phyloP scores from a whole-genome alignment of 1,284 basidiomycete genomes.

The Trichosporon ovoides region DNA sequence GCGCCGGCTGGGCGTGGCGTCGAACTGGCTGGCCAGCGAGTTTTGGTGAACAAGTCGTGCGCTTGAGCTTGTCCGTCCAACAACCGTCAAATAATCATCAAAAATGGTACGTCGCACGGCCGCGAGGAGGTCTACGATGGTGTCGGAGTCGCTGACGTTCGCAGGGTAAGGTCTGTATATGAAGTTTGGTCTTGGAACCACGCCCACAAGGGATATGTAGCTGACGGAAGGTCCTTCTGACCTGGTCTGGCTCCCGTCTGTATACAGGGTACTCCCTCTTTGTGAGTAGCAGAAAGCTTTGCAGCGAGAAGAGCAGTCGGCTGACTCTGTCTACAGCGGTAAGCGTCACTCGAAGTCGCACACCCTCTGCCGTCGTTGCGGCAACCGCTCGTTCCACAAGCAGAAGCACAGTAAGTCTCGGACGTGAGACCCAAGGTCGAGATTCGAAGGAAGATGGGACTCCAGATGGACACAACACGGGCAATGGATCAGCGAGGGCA shows the following conservation, averaged over 20 bases:
- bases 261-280: slow-evolving; percentile 76
- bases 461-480: not conserved
- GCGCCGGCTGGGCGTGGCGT: not conserved
- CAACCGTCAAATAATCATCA: slow-evolving; percentile 7
- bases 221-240: slow-evolving; percentile 49
- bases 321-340: slow-evolving; percentile 55
- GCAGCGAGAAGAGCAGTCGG: not conserved
- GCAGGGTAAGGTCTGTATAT: slow-evolving; percentile 6
- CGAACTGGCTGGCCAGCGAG: not conserved
- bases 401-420: slow-evolving; percentile 85
- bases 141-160: slow-evolving; percentile 15
- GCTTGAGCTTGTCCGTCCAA: slow-evolving; percentile 5
- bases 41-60: slow-evolving; percentile 4
- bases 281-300: slow-evolving; percentile 53
- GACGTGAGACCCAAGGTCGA: not conserved
- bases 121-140: not conserved
- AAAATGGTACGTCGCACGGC: not conserved
- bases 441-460: not conserved
- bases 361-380: slow-evolving; percentile 93
- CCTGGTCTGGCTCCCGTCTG: slow-evolving; percentile 60
- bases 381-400: slow-evolving; percentile 86
- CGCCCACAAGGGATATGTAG: slow-evolving; percentile 14
- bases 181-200: not conserved
- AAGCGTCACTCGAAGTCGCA: slow-evolving; percentile 98
- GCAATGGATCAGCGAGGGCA: no score